A percentile compares a stretch with the other conserved stretches of the same genome.
These are phyloP conservation scores for Colletotrichum sansevieriae DNA, from an alignment of 2,329 filamentous ascomycete species.

Conservation along the genomic window DNA sequence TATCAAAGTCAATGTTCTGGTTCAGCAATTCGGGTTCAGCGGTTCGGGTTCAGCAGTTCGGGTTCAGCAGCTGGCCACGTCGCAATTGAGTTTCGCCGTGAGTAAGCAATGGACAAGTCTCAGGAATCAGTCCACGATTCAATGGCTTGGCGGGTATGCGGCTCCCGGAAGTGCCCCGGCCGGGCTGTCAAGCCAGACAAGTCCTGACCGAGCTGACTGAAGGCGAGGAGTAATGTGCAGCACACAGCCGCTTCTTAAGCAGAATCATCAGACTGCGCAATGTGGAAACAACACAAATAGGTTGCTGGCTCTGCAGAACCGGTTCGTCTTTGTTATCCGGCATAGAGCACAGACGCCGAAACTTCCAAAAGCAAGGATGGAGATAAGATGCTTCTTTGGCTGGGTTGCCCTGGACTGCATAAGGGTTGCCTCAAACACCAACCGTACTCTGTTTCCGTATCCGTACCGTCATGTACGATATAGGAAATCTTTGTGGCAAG, in stretches of 20 bases:
- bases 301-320: slow-evolving; percentile 5
- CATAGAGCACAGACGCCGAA: background rate
- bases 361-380: background rate
- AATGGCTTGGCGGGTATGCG: slow-evolving; percentile 1
- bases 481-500: background rate
- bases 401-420: slow-evolving; percentile 18
- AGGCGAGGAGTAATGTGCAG: background rate
- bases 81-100: slow-evolving; percentile 10
- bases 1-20: background rate
- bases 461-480: background rate
- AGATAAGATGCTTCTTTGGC: background rate
- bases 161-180: background rate
- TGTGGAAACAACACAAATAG: background rate
- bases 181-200: too few relatives aligned
- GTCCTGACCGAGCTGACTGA: too few relatives aligned
- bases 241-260: background rate
- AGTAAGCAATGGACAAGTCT: slow-evolving; percentile 5
- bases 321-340: slow-evolving; percentile 6
- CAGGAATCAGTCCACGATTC: background rate
- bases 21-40: too few relatives aligned
- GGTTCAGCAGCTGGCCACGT: slow-evolving; percentile 1
- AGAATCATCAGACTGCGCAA: slow-evolving; percentile 1
- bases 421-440: background rate
- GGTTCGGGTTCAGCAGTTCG: background rate
- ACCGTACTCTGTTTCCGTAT: background rate